Evolutionary conservation across 2,329 filamentous ascomycete genomes (phyloP).

Genomic region (Zymoseptoria pseudotritici): DNA sequence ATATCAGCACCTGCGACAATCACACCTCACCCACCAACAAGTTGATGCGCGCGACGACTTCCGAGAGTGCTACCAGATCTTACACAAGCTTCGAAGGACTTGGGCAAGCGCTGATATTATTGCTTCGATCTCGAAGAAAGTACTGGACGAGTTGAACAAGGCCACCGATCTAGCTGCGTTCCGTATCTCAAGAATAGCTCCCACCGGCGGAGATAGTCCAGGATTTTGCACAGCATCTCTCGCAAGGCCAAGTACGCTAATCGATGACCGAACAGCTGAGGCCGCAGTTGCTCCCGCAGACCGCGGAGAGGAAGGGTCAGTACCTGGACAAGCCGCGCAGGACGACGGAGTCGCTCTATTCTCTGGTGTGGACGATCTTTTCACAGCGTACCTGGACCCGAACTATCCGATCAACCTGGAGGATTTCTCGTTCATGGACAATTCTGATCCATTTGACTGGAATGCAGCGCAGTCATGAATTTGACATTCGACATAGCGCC

Average conservation of each 20-base stretch:
- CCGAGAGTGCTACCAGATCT: constrained; percentile 36
- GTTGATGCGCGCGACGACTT: constrained; percentile 41
- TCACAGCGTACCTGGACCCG: constrained; percentile 28
- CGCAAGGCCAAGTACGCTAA: constrained; percentile 14
- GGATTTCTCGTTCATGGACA: constrained; percentile 27
- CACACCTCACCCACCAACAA: constrained; percentile 42
- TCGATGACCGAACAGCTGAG: constrained; percentile 8
- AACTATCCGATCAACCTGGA: constrained; percentile 30
- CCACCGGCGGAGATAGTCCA: constrained; percentile 9
- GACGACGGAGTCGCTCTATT: constrained; percentile 20
- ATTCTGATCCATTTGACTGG: constrained; percentile 21
- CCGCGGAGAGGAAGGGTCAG: not conserved
- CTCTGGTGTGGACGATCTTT: constrained; percentile 30
- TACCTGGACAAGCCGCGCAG: not conserved
- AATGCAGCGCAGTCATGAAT: constrained; percentile 6
- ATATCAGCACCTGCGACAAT: constrained; percentile 50
- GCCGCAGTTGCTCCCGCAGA: not conserved
- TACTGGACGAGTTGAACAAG: constrained; percentile 25
- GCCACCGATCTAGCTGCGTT: constrained; percentile 22
- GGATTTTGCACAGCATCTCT: constrained; percentile 16
- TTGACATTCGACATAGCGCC: not conserved
- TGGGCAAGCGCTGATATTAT: constrained; percentile 43
- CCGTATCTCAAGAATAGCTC: constrained; percentile 15
- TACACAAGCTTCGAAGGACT: constrained; percentile 37
- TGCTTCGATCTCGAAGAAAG: constrained; percentile 30